Evolutionary conservation across 2,329 filamentous ascomycete species (phyloP), one percentile per base, ranked within the genome.

Genomic region (Penicillium frequentans): DNA sequence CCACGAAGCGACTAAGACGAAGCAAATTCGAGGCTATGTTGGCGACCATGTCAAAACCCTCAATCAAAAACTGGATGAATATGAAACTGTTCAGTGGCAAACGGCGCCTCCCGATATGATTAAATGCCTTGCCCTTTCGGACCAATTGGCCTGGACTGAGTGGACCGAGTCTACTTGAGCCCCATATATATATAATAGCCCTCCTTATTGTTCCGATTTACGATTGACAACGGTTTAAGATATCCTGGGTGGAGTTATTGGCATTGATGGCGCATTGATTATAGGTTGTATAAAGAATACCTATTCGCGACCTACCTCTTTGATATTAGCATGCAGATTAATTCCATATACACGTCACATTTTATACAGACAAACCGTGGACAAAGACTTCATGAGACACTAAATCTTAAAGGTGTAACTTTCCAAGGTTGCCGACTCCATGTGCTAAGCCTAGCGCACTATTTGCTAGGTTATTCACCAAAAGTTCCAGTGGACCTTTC

Each of bases 1-100:
- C 58, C 74, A 79, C 2, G 72, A 70, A 3, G 79, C 74, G 1
- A 69, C 63, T 48, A 68, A 68, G 55, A 79, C 84, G 37, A 86
- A 86, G 68, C 62, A 70, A 10, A 57, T 73, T 3, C 83, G 83
- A 64, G 83, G 84, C 0, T 84, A 79, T 65, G 75, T 77, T n/a
- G 46, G 56, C 26, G 51, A 55, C 10, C 56, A 51, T 47, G 47
- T 66, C 7, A 35, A 64, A 24, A 3, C 33, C 11, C 52, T 37
- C 9, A 37, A 11, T 16, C 42, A 57, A 7, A 44, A 16, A 24
- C 21, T 60, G 44, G 31, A 55, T 11, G 29, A 53, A 11, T 43
- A 57, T 33, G 54, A 64, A 35, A 49, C 19, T 27, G 61, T 68
- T 31, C 37, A 44, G 39, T 69, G 66, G 67, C 50, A 68, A 54